phyloP scores from a whole-genome alignment of 140 eudicot genomes.

The Flaveria floridana region DNA sequence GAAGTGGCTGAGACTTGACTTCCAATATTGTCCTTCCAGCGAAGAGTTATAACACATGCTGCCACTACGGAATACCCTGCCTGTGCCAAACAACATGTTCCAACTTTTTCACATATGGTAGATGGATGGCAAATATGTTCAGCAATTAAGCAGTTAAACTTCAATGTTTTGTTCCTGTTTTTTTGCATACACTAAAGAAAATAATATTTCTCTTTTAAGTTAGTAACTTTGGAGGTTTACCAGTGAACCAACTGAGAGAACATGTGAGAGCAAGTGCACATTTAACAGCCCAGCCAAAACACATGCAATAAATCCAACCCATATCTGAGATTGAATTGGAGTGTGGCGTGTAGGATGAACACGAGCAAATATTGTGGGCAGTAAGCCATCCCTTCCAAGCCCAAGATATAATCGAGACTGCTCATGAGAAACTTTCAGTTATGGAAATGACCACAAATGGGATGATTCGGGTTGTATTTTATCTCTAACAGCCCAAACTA shows the following conservation, averaged over 20 bases:
- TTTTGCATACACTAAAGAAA: not conserved
- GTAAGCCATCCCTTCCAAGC: conserved; percentile 89
- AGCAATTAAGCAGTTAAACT: not conserved
- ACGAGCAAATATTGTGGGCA: conserved; percentile 71
- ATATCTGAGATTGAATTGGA: conserved; percentile 82
- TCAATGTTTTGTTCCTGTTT: not conserved
- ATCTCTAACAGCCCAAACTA: too few species aligned
- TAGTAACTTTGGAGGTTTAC: conserved; percentile 32
- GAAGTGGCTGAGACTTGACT: conserved; percentile 36
- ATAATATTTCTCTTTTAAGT: not conserved
- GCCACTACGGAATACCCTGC: conserved; percentile 97
- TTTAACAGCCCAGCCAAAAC: conserved; percentile 76
- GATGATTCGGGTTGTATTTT: too few species aligned
- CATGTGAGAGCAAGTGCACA: conserved; percentile 84
- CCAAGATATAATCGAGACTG: conserved; percentile 96
- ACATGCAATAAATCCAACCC: conserved; percentile 87
- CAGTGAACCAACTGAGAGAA: conserved; percentile 92
- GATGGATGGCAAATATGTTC: not conserved
- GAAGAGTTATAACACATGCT: conserved; percentile 80
- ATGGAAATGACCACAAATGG: too few species aligned
- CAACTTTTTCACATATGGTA: not conserved
- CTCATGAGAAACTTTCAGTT: not conserved
- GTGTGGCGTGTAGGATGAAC: conserved; percentile 83
- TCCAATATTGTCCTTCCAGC: conserved; percentile 58
- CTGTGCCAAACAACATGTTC: conserved; percentile 45